Evolutionary conservation across 345 rosid species (phyloP).

Genomic region (Populus euphratica): DNA sequence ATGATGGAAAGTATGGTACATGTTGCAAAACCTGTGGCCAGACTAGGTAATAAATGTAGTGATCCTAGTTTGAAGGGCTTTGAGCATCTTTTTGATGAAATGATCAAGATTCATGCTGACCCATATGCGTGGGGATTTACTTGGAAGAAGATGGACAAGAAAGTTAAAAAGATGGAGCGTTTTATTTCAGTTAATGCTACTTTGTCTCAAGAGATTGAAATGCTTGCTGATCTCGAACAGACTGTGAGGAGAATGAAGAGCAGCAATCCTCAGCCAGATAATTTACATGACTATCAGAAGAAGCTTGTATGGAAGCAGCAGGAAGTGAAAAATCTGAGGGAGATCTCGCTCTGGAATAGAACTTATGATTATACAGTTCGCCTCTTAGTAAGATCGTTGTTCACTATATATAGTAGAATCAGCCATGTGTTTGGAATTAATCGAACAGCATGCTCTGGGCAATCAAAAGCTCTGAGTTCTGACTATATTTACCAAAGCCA

Average conservation of each 20-base stretch:
- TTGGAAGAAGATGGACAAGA: constrained; percentile 76
- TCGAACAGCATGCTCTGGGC: constrained; percentile 35
- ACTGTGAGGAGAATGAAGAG: constrained; percentile 63
- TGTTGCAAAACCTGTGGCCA: constrained; percentile 64
- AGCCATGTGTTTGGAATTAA: constrained; percentile 63
- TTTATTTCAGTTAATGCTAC: constrained; percentile 64
- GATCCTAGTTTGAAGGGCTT: constrained; percentile 66
- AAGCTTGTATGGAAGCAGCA: constrained; percentile 81
- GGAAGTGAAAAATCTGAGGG: constrained; percentile 71
- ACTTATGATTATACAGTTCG: constrained; percentile 68
- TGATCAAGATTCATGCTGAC: constrained; percentile 54
- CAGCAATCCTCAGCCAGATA: constrained; percentile 53
- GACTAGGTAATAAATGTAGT: constrained; percentile 67
- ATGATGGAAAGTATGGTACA: constrained; percentile 59
- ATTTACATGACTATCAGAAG: constrained; percentile 59
- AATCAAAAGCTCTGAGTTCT: constrained; percentile 40
- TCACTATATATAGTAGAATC: constrained; percentile 67
- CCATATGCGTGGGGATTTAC: constrained; percentile 71
- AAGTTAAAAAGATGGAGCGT: constrained; percentile 81
- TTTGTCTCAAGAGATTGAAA: constrained; percentile 89
- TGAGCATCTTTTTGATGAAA: constrained; percentile 48
- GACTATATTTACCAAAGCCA: constrained; percentile 62
- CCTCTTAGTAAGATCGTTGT: constrained; percentile 72
- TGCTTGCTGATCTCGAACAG: constrained; percentile 74
- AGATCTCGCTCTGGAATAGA: constrained; percentile 79